Percentiles rank a stretch among this genome's conserved stretches.
Conservation (phyloP, 2,329 filamentous ascomycete species). For the Camptophora hylomeconis region DNA sequence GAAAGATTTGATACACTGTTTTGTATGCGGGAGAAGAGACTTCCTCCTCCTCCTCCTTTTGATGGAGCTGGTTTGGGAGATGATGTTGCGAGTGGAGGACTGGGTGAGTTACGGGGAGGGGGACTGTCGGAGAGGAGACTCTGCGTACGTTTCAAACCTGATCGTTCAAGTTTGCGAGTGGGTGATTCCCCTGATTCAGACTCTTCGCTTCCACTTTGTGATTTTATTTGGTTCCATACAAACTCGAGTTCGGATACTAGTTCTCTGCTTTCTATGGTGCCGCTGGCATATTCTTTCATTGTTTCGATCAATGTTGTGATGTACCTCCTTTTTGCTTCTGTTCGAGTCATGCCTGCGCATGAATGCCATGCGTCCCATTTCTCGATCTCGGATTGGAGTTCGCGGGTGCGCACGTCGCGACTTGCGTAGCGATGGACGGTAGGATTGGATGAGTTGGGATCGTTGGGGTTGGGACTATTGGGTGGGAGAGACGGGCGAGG, state of each 20-base stretch:
- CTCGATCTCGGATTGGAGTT: conserved; percentile 26
- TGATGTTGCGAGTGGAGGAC: too few species aligned
- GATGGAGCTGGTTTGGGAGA: too few species aligned
- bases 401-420: conserved; percentile 23
- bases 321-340: conserved; percentile 87
- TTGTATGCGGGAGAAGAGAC: conserved; percentile 5
- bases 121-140: too few species aligned
- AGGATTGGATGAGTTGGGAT: conserved; percentile 3
- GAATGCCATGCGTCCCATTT: conserved; percentile 79
- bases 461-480: conserved; percentile 8
- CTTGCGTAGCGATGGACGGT: conserved; percentile 16
- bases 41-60: conserved; percentile 3
- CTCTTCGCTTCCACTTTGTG: conserved; percentile 16
- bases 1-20: conserved; percentile 26
- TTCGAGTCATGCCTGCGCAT: conserved; percentile 69
- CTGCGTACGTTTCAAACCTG: conserved; percentile 31
- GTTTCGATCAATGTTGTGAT: conserved; percentile 90
- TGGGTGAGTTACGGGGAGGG: conserved; percentile 65
- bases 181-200: conserved; percentile 25
- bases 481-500: conserved; percentile 49
- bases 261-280: conserved; percentile 68
- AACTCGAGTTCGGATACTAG: conserved; percentile 94
- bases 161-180: conserved; percentile 27
- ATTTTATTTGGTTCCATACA: conserved; percentile 88
- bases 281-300: conserved; percentile 86